A percentile compares a stretch with the other conserved stretches of the same genome.
phyloP scores from a whole-genome alignment of 129 eudicot species.

The Artemisia annua region DNA sequence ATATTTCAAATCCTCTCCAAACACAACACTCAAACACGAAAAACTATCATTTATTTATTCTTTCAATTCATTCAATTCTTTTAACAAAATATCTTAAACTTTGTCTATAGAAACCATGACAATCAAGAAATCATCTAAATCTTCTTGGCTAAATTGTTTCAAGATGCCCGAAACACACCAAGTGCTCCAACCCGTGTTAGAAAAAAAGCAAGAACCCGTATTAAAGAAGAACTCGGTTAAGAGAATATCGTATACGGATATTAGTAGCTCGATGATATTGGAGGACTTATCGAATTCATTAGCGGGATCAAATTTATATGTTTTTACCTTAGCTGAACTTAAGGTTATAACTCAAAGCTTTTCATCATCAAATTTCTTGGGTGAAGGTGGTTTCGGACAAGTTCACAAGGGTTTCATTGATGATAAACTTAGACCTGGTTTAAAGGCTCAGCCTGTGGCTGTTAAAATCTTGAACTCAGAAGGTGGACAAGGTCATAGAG shows the following conservation, averaged over 20 bases:
- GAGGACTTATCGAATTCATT: conserved; percentile 71
- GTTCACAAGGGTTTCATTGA: conserved; percentile 91
- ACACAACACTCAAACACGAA: conserved; percentile 12
- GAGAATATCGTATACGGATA: conserved; percentile 48
- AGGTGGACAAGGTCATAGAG: conserved; percentile 87
- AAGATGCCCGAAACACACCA: conserved; percentile 16
- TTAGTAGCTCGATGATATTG: conserved; percentile 46
- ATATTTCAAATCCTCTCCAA: conserved; percentile 20
- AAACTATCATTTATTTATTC: conserved; percentile 22
- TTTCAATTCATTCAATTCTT: neutral
- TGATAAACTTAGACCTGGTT: conserved; percentile 77
- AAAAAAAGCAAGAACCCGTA: conserved; percentile 24
- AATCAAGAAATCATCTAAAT: conserved; percentile 49
- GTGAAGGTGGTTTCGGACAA: conserved; percentile 96
- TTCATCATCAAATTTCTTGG: conserved; percentile 69
- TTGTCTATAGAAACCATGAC: conserved; percentile 32
- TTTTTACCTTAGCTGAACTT: conserved; percentile 61
- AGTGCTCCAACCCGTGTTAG: neutral
- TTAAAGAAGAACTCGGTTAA: conserved; percentile 35
- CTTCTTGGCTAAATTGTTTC: conserved; percentile 45
- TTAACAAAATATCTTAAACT: neutral
- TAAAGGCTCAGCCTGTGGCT: conserved; percentile 93
- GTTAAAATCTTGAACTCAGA: conserved; percentile 76
- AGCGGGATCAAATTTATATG: conserved; percentile 71
- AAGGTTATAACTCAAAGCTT: conserved; percentile 76